Base-by-base conservation (phyloP, 2,329 filamentous ascomycete genomes). In the Exophiala sideris region DNA sequence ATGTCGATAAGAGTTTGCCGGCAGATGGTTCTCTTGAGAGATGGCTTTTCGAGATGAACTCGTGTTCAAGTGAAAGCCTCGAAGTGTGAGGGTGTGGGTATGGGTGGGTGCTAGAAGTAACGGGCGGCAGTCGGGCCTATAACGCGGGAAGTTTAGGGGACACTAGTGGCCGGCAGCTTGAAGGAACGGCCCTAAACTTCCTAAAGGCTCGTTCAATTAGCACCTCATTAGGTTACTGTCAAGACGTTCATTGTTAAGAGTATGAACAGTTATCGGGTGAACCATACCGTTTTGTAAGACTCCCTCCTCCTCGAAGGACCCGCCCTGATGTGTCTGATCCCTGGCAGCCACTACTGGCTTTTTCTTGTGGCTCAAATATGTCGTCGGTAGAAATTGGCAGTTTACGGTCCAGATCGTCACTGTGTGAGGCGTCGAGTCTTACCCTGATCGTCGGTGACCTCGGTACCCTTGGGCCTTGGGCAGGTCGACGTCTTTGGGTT, bases 161-260 rank as follows among this genome's bases (percentile, higher is more conserved):
- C 52, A 45, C 44, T 59, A 59, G 52, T 53, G 53, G 57, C 35
- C 50, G 52, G 48, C 46, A 47, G 45, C 42, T 50, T 46, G 45
- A 50, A 59, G 57, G 53, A 48, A 59, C 57, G 57, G 57, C 40
- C 57, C 57, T 59, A 53, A 44, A 51, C 24, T 29, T 29, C 24
- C 24, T 29, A 29, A 29, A 29, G 24, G 24, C 24, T 29, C 24
- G 7, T 29, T 29, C 24, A 29, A 29, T 29, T 29, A 45, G 38
- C 52, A 53, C 45, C 50, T 49, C 34, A 24, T 32, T 52, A 44
- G 52, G 54, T 39, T 52, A 11, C 20, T 16, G 16, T 52, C 48
- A 49, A 44, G 18, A 52, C 34, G 29, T 35, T 34, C 29, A 11
- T n/a, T 18, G 44, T 54, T 50, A 52, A 49, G 41, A 41, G 48